Evolutionary conservation across 2,329 filamentous ascomycete genomes (phyloP), one percentile per base, ranked within the genome.

Genomic region (Xylariaceae sp.): DNA sequence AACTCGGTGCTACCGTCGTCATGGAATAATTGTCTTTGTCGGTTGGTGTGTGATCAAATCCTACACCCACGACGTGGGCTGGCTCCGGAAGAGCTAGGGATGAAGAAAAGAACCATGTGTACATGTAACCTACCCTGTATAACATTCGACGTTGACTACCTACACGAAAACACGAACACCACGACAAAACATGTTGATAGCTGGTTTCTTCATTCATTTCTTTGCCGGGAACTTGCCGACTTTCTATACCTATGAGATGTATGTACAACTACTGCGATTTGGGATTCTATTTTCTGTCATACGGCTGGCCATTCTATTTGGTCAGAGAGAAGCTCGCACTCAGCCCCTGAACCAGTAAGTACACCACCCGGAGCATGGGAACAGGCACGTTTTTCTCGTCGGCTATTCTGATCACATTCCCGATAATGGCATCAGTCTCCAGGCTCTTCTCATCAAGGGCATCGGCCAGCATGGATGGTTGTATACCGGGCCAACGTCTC

Each of bases 1-100:
- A 84, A 67, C 80, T 99, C 63, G 94, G 94, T 66, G 94, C 88
- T 65, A 91, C 89, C 66, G 93, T 90, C 62, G 79, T 84, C 65
- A 94, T 99, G 90, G 94, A 99, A 76, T 97, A 90, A 80, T 37
- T 30, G 23, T 30, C 23, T 30, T 30, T 30, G 15, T 30, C 11
- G 9, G 7, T 30, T 15, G 23, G 34, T n/a, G 18, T 37, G 17
- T 53, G 47, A 45, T 50, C 53, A 62, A 53, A 11, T 58, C 49
- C 30, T 13, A 7, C 23, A 34, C 48, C 60, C 62, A 51, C 48
- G 48, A 53, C 49, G 51, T 52, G 60, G 51, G 56, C 57, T 59
- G 53, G 62, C 51, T 61, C 61, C 39, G 48, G 15, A 55, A 56
- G 49, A 59, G 55, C 51, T 37, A 15, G 23, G 10, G n/a, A 4